Evolutionary conservation across 2,329 filamentous ascomycete species (phyloP).

Genomic region (Fusarium xylarioides): DNA sequence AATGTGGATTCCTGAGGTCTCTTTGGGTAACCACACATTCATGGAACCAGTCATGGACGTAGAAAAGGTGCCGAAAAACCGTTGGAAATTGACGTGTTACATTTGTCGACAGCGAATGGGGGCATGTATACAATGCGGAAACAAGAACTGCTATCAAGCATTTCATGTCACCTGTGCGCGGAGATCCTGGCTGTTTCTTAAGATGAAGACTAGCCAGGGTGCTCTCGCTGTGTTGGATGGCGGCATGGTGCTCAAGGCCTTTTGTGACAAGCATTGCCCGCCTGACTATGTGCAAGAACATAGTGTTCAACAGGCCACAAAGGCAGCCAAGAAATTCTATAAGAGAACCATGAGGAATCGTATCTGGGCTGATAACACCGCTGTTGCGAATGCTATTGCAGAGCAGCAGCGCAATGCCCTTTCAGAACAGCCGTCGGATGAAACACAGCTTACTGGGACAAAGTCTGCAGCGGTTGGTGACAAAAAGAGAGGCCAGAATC

Average conservation of each 20-base stretch:
- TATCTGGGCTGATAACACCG: conserved; percentile 91
- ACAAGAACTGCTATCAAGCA: conserved; percentile 95
- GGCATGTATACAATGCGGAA: conserved; percentile 96
- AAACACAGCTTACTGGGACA: conserved; percentile 83
- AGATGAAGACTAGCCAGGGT: conserved; percentile 94
- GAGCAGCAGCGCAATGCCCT: conserved; percentile 72
- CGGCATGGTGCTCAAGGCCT: conserved; percentile 86
- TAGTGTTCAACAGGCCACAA: conserved; percentile 80
- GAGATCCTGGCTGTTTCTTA: conserved; percentile 85
- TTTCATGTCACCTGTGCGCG: conserved; percentile 98
- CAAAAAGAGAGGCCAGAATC: conserved; percentile 67
- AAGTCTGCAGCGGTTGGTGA: conserved; percentile 81
- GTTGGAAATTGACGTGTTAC: conserved; percentile 95
- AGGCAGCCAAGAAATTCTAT: conserved; percentile 88
- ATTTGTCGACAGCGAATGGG: conserved; percentile 98
- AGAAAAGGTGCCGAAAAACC: conserved; percentile 92
- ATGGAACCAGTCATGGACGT: conserved; percentile 99
- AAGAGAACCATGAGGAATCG: conserved; percentile 87
- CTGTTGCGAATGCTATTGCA: conserved; percentile 82
- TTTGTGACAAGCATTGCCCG: conserved; percentile 95
- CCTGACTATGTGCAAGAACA: conserved; percentile 88
- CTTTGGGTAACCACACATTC: conserved; percentile 92
- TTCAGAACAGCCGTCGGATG: conserved; percentile 78
- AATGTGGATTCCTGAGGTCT: conserved; percentile 98
- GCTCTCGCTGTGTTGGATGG: conserved; percentile 80